Evolutionary conservation across 257 asterid species (phyloP).

Genomic region (Marsdenia floribunda): DNA sequence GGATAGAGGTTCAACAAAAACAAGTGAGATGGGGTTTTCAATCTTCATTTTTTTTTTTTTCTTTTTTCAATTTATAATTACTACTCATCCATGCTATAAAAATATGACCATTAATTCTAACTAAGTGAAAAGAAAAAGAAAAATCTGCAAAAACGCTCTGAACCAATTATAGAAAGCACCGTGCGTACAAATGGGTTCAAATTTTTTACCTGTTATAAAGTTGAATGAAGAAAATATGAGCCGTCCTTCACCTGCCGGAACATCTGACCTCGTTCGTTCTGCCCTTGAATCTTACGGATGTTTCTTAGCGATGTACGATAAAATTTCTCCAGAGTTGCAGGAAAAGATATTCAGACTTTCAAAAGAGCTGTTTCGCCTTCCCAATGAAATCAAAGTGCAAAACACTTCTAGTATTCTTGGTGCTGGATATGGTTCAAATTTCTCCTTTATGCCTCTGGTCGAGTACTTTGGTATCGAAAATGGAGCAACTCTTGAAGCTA

Average conservation of each 20-base stretch:
- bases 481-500: constrained; percentile 48
- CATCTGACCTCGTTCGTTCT: constrained; percentile 39
- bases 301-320: constrained; percentile 48
- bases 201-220: constrained; percentile 39
- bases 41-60: too few species aligned
- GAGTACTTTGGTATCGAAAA: constrained; percentile 64
- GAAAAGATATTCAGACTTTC: constrained; percentile 46
- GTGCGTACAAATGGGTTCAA: constrained; percentile 32
- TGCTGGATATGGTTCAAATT: constrained; percentile 62
- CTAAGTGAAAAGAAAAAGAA: too few species aligned
- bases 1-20: too few species aligned
- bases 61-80: too few species aligned
- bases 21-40: too few species aligned
- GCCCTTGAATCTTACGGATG: constrained; percentile 68
- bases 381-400: constrained; percentile 39
- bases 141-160: not conserved
- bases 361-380: constrained; percentile 46
- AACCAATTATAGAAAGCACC: too few species aligned
- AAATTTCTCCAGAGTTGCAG: constrained; percentile 43
- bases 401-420: constrained; percentile 53
- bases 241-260: constrained; percentile 32
- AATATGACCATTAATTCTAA: too few species aligned
- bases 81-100: too few species aligned
- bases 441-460: constrained; percentile 58
- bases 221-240: constrained; percentile 36